Evolutionary conservation across 768 basidiomycete genomes (phyloP).

Genomic region (Lactarius evosmus): DNA sequence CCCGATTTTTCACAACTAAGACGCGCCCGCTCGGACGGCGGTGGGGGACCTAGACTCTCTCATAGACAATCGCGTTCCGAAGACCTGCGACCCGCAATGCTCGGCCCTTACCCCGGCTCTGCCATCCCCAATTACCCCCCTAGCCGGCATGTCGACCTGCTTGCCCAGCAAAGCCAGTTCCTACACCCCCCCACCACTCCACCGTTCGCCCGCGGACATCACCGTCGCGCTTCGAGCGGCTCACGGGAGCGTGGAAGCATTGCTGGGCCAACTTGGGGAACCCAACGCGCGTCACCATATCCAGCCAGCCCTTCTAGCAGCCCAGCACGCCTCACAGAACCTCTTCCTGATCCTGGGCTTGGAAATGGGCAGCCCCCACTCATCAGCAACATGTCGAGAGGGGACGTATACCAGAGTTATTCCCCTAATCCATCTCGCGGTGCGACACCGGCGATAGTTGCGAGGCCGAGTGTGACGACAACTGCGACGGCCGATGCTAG

Average conservation of each 20-base stretch:
- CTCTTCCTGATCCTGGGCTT: constrained; percentile 43
- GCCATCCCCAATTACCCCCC: constrained; percentile 28
- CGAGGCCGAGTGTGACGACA: constrained; percentile 87
- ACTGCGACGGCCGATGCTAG: constrained; percentile 86
- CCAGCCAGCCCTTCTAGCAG: constrained; percentile 22
- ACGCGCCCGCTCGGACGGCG: constrained; percentile 49
- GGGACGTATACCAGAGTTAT: constrained; percentile 9
- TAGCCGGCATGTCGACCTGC: constrained; percentile 43
- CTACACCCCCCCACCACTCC: constrained; percentile 42
- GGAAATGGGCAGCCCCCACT: constrained; percentile 8
- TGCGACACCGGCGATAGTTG: constrained; percentile 34
- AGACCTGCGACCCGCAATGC: constrained; percentile 45
- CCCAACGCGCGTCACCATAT: constrained; percentile 27
- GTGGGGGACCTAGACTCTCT: constrained; percentile 30
- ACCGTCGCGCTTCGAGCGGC: constrained; percentile 43
- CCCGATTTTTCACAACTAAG: constrained; percentile 42
- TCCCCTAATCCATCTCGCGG: constrained; percentile 25
- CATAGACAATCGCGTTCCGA: constrained; percentile 58
- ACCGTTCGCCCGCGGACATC: constrained; percentile 41
- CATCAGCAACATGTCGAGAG: neutral
- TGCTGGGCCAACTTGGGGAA: constrained; percentile 18
- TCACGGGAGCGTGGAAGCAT: constrained; percentile 36
- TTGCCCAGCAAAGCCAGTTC: constrained; percentile 37
- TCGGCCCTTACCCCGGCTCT: constrained; percentile 33
- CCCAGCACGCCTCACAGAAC: constrained; percentile 32